Percentiles rank a stretch among this genome's conserved stretches.
Evolutionary conservation across 2,329 filamentous ascomycete genomes (phyloP).

Genomic region (Fusarium veterinarium): DNA sequence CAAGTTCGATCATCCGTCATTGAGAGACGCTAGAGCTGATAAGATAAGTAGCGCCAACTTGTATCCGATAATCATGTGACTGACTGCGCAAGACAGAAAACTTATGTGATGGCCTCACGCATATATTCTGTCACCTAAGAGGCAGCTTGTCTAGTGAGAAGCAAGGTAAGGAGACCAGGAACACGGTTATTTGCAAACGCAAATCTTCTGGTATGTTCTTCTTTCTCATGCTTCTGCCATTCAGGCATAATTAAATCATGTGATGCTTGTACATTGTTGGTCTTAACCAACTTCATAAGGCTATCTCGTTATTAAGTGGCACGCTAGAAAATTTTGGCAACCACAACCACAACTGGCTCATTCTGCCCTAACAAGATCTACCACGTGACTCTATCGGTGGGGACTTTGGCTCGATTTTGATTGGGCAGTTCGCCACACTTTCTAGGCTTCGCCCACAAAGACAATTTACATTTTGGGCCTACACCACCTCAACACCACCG

Average conservation of each 20-base stretch:
- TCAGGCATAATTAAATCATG: not conserved
- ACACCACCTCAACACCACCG: constrained; percentile 49
- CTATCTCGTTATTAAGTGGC: not conserved
- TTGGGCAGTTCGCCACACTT: not conserved
- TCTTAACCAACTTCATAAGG: not conserved
- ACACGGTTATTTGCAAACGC: not conserved
- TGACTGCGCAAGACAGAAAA: not conserved
- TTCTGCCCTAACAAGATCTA: not conserved
- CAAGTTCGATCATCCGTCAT: constrained; percentile 49
- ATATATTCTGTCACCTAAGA: not conserved
- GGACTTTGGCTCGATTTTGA: not conserved
- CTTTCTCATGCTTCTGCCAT: not conserved
- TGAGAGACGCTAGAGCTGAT: constrained; percentile 2
- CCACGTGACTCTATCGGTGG: not conserved
- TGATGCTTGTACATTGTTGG: not conserved
- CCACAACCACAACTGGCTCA: not conserved
- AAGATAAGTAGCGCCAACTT: constrained; percentile 3
- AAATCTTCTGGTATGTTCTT: not conserved
- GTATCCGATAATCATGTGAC: constrained; percentile 51
- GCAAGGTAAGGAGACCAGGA: not conserved
- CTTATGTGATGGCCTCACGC: not conserved
- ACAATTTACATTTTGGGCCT: constrained; percentile 55
- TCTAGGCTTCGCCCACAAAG: constrained; percentile 49
- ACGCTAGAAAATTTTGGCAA: not conserved
- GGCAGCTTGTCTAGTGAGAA: not conserved